These are phyloP conservation scores for Dictyostelium firmibasis DNA, from an alignment of 78 protist species.

Conservation along the genomic window DNA sequence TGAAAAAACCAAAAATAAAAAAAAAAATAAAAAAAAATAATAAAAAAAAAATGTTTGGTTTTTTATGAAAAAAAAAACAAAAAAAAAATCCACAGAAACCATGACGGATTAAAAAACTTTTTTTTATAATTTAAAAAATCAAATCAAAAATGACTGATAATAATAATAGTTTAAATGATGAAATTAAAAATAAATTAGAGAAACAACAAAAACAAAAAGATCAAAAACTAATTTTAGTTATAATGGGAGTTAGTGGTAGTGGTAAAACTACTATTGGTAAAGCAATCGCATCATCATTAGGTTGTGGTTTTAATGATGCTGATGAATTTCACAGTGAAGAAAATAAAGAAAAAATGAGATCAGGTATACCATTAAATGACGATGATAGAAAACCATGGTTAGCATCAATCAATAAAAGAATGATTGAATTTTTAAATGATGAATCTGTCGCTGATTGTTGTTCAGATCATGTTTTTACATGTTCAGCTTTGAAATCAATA, in stretches of 20 bases:
- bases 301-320: slow-evolving; percentile 34
- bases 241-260: slow-evolving; percentile 4
- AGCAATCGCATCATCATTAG: background rate
- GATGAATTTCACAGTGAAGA: slow-evolving; percentile 21
- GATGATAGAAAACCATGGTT: slow-evolving; percentile 72
- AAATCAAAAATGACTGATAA: background rate
- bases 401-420: slow-evolving; percentile 8
- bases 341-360: slow-evolving; percentile 33
- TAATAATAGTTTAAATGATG: background rate
- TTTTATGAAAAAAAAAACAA: no score
- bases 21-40: no score
- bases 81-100: no score
- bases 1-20: no score
- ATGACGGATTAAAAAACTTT: background rate
- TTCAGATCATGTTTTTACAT: slow-evolving; percentile 6
- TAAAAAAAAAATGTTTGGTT: no score
- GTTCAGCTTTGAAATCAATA: slow-evolving; percentile 47
- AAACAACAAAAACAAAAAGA: background rate
- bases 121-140: background rate
- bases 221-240: background rate
- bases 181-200: background rate
- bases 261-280: slow-evolving; percentile 29
- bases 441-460: background rate
- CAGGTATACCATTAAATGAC: slow-evolving; percentile 57
- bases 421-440: background rate